Evolutionary conservation across 352 stramenopile species (phyloP), one percentile per base, ranked within the genome.

Genomic region (Blastocystis hominis): DNA sequence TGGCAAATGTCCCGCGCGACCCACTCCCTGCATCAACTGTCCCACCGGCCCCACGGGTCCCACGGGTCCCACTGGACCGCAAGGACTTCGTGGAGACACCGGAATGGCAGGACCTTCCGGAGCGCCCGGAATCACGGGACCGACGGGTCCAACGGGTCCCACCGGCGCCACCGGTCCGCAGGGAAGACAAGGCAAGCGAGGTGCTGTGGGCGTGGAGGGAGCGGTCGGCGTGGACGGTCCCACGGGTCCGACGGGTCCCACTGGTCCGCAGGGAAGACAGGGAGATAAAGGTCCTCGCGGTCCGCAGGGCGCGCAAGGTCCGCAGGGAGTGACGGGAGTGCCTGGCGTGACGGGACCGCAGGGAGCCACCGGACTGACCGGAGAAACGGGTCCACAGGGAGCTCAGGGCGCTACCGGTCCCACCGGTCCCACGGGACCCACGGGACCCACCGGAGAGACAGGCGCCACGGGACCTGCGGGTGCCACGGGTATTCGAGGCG

Each of bases 21-120:
- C 64, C 47, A 55, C 64, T 30, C 64, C 64, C 42, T 76, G 64
- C 44, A 34, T 76, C 9, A 46, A 76, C 64, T 76, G 64, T 53
- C 64, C 64, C 4, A 50, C 64, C 5, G 64, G 64, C n/a, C 13
- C 64, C 5, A 76, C 64, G 17, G 64, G 64, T 30, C 20, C 38
- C 64, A 76, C 64, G 2, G 64, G 64, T 4, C 10, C 34, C 36
- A 50, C 34, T 3, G 64, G 64, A 3, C 7, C 47, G 0, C 17
- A 15, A 38, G 64, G 64, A 44, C 3, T 3, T n/a, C 4, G 2
- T 7, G 64, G 64, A 17, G 20, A 34, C 64, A 46, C 20, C 20
- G 64, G 64, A 3, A 2, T 0, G 3, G 34, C 64, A 1, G 64
- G 64, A 17, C 34, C 42, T 7, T n/a, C 64, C n/a, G 64, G 64